These are phyloP conservation scores for Apiospora arundinis DNA, from an alignment of 2,329 filamentous ascomycete species.

Conservation along the genomic window DNA sequence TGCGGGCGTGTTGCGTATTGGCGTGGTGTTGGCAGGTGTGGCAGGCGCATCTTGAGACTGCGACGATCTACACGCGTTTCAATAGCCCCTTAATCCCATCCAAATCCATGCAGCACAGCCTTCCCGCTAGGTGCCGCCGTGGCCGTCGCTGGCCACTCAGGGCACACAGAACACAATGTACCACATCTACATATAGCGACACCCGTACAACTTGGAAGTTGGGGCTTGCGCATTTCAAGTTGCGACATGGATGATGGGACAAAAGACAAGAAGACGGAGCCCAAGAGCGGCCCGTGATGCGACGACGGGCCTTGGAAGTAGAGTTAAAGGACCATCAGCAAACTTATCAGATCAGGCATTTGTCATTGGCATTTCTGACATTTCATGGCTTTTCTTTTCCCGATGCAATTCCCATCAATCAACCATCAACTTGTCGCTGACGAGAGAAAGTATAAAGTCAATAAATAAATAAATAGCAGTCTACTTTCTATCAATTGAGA, in stretches of 20 bases:
- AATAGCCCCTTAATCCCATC: slow-evolving; percentile 12
- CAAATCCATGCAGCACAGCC: slow-evolving; percentile 8
- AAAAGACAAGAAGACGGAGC: slow-evolving; percentile 6
- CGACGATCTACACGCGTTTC: slow-evolving; percentile 16
- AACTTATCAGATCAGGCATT: slow-evolving; percentile 15
- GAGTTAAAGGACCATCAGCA: neutral
- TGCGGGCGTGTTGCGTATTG: neutral
- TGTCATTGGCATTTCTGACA: neutral
- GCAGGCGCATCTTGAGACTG: slow-evolving; percentile 19
- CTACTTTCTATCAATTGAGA: too few relatives aligned
- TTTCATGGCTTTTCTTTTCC: neutral
- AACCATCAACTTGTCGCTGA: too few relatives aligned
- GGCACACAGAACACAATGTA: too few relatives aligned
- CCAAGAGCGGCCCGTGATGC: slow-evolving; percentile 1
- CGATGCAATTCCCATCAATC: too few relatives aligned
- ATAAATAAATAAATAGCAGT: too few relatives aligned
- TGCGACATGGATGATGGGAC: slow-evolving; percentile 13
- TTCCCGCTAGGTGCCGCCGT: neutral
- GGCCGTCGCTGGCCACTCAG: too few relatives aligned
- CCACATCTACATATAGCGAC: too few relatives aligned
- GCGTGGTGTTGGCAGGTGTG: neutral
- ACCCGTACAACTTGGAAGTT: neutral
- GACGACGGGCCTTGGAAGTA: neutral
- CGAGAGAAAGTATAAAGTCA: too few relatives aligned
- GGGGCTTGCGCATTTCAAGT: neutral